Evolutionary conservation across 2,329 filamentous ascomycete genomes (phyloP).

Genomic region (Cadophora luteo-olivacea): DNA sequence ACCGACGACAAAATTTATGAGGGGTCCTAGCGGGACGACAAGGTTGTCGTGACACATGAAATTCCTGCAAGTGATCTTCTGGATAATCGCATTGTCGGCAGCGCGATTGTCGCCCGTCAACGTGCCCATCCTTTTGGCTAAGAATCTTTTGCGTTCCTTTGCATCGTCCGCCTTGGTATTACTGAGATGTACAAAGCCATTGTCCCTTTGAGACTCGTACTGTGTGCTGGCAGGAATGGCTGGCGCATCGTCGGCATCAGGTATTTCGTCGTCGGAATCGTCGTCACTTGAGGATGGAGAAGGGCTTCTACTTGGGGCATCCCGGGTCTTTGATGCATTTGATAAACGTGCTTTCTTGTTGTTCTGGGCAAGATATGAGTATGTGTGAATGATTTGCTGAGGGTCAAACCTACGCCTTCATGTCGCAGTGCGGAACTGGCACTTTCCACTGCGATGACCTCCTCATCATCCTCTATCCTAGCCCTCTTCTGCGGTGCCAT

Average conservation of each 20-base stretch:
- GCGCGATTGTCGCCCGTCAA: constrained; percentile 71
- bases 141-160: constrained; percentile 65
- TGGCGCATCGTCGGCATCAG: constrained; percentile 29
- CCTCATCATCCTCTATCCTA: constrained; percentile 45
- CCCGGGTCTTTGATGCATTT: constrained; percentile 31
- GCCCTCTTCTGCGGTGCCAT: constrained; percentile 53
- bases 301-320: constrained; percentile 28
- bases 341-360: constrained; percentile 52
- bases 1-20: constrained; percentile 98
- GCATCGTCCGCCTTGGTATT: constrained; percentile 65
- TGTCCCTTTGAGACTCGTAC: constrained; percentile 67
- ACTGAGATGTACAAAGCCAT: constrained; percentile 62
- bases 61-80: constrained; percentile 85
- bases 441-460: constrained; percentile 43
- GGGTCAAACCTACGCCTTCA: constrained; percentile 41
- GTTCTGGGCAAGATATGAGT: constrained; percentile 39
- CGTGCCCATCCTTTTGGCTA: constrained; percentile 48
- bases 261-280: constrained; percentile 41
- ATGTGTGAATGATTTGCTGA: background rate
- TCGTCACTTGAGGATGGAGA: constrained; percentile 39
- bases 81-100: constrained; percentile 85
- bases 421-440: constrained; percentile 41
- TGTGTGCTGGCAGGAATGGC: constrained; percentile 55
- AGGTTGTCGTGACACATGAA: constrained; percentile 96
- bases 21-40: constrained; percentile 82